These are phyloP conservation scores for Cutaneotrichosporon sp. DNA, from an alignment of 1,284 basidiomycete genomes.

Conservation along the genomic window DNA sequence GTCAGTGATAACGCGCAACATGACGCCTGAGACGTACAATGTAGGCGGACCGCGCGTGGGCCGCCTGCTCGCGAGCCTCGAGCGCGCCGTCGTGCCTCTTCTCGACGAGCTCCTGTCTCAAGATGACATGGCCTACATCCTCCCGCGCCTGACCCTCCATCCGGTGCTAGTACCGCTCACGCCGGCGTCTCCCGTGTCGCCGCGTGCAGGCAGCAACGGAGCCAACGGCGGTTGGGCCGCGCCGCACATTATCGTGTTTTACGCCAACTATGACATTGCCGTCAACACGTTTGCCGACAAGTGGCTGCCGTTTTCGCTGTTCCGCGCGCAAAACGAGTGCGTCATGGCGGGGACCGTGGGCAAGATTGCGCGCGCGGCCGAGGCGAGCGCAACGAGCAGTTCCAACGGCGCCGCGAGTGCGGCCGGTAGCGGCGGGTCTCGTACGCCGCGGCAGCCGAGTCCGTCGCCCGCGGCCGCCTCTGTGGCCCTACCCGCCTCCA, in stretches of 20 bases:
- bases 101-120: constrained; percentile 41
- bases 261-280: constrained; percentile 48
- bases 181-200: constrained; percentile 19
- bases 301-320: constrained; percentile 50
- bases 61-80: constrained; percentile 31
- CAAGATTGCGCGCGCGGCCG: constrained; percentile 8
- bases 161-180: constrained; percentile 42
- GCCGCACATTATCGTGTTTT: constrained; percentile 48
- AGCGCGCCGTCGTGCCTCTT: constrained; percentile 44
- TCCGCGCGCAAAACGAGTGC: constrained; percentile 48
- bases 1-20: constrained; percentile 41
- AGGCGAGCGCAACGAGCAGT: neutral
- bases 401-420: neutral
- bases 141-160: constrained; percentile 42
- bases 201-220: constrained; percentile 12
- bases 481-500: neutral
- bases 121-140: constrained; percentile 41
- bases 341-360: constrained; percentile 42
- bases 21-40: constrained; percentile 19
- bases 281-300: constrained; percentile 46
- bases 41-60: constrained; percentile 29
- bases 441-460: constrained; percentile 2
- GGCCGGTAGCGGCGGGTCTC: neutral
- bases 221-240: constrained; percentile 25
- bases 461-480: constrained; percentile 2